phyloP scores from a whole-genome alignment of 805 yeast species.

The Starmera dryadoides region DNA sequence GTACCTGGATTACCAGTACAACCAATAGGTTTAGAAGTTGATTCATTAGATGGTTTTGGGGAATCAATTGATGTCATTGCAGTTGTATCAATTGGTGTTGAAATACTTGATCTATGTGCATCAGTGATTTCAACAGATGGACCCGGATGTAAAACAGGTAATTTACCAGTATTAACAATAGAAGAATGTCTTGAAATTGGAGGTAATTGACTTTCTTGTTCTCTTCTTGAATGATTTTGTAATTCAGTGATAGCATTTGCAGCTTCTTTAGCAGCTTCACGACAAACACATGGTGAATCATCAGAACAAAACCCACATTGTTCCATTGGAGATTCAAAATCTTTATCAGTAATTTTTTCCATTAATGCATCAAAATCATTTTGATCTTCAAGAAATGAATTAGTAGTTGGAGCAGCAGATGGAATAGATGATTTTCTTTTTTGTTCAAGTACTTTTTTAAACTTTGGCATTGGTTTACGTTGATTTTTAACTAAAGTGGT shows the following conservation, averaged over 20 bases:
- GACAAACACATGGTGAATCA: conserved; percentile 86
- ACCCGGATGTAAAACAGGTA: conserved; percentile 60
- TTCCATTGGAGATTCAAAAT: conserved; percentile 49
- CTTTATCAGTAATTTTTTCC: conserved; percentile 22
- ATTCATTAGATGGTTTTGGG: background rate
- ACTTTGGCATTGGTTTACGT: conserved; percentile 18
- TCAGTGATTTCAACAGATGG: conserved; percentile 45
- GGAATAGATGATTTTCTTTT: conserved; percentile 3
- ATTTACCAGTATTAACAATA: conserved; percentile 26
- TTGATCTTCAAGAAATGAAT: background rate
- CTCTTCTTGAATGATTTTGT: conserved; percentile 16
- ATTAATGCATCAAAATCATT: background rate
- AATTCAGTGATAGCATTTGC: conserved; percentile 25
- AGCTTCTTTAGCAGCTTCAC: conserved; percentile 53
- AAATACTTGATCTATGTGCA: conserved; percentile 22
- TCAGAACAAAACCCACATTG: conserved; percentile 93
- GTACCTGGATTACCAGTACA: conserved; percentile 90
- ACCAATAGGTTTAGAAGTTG: conserved; percentile 23
- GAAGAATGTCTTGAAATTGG: conserved; percentile 20
- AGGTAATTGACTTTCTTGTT: conserved; percentile 20
- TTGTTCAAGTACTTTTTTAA: conserved; percentile 10
- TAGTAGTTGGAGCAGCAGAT: background rate
- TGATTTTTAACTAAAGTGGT: conserved; percentile 9
- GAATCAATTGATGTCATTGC: conserved; percentile 1
- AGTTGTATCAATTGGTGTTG: conserved; percentile 13